These are phyloP conservation scores for Ogataea ramenticola DNA, from an alignment of 805 yeast species.

Conservation along the genomic window DNA sequence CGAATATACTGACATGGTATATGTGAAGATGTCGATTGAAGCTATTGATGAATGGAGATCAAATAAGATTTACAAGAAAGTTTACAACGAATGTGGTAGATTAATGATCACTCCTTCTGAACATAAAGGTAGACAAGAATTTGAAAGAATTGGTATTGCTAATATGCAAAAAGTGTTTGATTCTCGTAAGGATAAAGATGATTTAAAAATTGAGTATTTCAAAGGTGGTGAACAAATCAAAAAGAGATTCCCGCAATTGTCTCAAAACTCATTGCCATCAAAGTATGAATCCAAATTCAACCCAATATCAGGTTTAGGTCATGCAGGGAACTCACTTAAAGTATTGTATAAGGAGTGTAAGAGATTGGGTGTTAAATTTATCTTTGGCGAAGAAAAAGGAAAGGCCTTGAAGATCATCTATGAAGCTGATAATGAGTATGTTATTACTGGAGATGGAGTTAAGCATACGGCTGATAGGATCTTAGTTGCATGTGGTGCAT, in stretches of 20 bases:
- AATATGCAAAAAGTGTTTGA: conserved; percentile 19
- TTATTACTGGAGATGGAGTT: conserved; percentile 22
- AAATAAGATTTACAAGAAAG: conserved; percentile 25
- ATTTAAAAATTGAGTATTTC: conserved; percentile 19
- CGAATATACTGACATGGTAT: conserved; percentile 37
- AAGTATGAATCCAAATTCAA: conserved; percentile 20
- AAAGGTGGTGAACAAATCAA: conserved; percentile 26
- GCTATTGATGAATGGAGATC: conserved; percentile 33
- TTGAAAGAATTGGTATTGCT: conserved; percentile 30
- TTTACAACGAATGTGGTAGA: conserved; percentile 36
- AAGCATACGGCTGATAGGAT: conserved; percentile 27
- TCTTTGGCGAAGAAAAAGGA: conserved; percentile 25
- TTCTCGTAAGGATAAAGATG: conserved; percentile 15
- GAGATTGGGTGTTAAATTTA: conserved; percentile 27
- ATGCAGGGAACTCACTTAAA: conserved; percentile 31
- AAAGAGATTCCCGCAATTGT: conserved; percentile 6
- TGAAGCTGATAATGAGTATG: conserved; percentile 8
- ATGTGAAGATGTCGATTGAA: conserved; percentile 36
- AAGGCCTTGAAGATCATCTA: conserved; percentile 12
- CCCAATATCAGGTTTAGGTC: conserved; percentile 36
- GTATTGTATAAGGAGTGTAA: conserved; percentile 24
- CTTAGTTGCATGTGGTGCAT: conserved; percentile 32
- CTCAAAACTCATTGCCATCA: neutral
- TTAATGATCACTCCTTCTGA: conserved; percentile 29
- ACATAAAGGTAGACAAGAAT: conserved; percentile 28